Evolutionary conservation across 192 early-diverging fungal genomes (phyloP), one percentile per base, ranked within the genome.

Genomic region (Helicostylum pulchrum): DNA sequence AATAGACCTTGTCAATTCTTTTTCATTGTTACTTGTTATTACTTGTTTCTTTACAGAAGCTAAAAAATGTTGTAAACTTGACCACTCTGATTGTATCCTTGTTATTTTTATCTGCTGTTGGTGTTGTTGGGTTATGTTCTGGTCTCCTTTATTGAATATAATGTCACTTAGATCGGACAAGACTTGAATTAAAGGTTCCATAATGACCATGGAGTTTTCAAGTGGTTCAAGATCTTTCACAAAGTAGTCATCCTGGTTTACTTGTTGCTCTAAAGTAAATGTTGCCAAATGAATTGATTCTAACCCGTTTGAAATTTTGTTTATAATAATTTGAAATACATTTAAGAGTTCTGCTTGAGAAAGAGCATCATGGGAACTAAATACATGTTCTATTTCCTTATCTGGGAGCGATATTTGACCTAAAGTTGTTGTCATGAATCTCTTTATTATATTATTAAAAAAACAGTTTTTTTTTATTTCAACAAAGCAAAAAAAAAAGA

Each of bases 71-170:
- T 80, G 82, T 36, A 79, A 70, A 5, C 78, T 78, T 6, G 75
- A 70, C 83, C 83, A 85, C 55, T 82, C 81, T n/a, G 70, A 71
- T 52, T 80, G 73, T 31, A 85, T 72, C 46, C 71, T 79, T 14
- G 72, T 77, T 17, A 76, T 66, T 10, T 71, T 61, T 21, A 70
- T 67, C 7, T 73, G 7, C 9, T 63, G 14, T 7, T 34, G 31
- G 6, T 9, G 11, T 44, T 42, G 17, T 39, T 9, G 7, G 0
- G 1, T 6, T 39, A 9, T 10, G 6, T 39, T 39, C 9, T 39
- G 36, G 36, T 39, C 48, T 56, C 56, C 36, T 51, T 23, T 19
- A 42, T 45, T 39, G 4, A 19, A 20, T 11, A 52, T 19, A 14
- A 49, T 34, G 17, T 56, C 44, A 4, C 26, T 45, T 17, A 58